Base-by-base conservation (phyloP, 257 asterid genomes). In the Plantago ovata region DNA sequence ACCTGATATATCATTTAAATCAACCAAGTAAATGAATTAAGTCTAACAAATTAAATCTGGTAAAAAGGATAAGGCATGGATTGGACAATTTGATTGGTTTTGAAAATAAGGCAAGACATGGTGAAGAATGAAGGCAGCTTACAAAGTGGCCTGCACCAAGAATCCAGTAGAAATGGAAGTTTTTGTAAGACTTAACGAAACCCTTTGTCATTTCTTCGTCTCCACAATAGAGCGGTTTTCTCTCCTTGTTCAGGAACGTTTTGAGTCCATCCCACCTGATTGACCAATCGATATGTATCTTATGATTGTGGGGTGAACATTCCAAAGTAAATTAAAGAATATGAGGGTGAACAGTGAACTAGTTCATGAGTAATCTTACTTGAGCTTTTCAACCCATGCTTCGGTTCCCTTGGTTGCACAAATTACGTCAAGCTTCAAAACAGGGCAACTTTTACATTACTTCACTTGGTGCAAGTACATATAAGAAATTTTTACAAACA, bases 91-190 rank as follows among this genome's bases (percentile, higher is more conserved):
- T n/a, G n/a, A n/a, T n/a, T n/a, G n/a, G n/a, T n/a, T n/a, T n/a
- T n/a, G n/a, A n/a, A n/a, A n/a, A n/a, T n/a, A n/a, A n/a, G n/a
- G n/a, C n/a, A n/a, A n/a, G n/a, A n/a, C n/a, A n/a, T n/a, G 50
- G 21, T 19, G 4, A 13, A 16, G 22, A 19, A 16, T 47, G 21
- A 38, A 38, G 50, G 6, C 43, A 39, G 72, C 98, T 87, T 73
- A 87, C 98, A 72, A 79, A 91, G 73, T 91, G 98, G 13, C 98
- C 98, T 76, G 98, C 95, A 73, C 83, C 85, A 77, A 91, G 96
- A 77, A 91, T 78, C 96, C 96, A 83, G 58, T 85, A 91, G 70
- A 91, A 91, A 44, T 81, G 83, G 21, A 91, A 63, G 63, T 87
- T 91, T 60, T 22, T 72, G 80, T 83, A 85, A 7, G 96, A 91